Evolutionary conservation across 2,329 filamentous ascomycete genomes (phyloP).

Genomic region (Trichoderma simmonsii): DNA sequence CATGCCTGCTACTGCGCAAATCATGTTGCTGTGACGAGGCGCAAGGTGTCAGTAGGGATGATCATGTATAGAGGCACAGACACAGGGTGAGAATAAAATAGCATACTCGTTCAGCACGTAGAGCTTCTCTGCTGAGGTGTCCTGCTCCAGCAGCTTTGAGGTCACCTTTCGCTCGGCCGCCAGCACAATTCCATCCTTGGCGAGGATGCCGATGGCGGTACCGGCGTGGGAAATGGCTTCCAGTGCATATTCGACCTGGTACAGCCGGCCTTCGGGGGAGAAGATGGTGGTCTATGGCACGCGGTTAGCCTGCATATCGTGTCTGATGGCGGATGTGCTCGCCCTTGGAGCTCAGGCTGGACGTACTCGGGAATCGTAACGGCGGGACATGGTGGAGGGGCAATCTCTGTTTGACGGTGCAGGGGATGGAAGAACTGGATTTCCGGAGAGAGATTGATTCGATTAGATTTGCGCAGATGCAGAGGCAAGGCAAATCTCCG

Average conservation of each 20-base stretch:
- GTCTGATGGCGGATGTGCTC: not conserved
- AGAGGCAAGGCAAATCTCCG: not conserved
- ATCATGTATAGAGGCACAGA: too few species aligned
- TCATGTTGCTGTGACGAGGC: conserved; percentile 78
- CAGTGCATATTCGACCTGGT: conserved; percentile 98
- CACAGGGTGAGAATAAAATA: not conserved
- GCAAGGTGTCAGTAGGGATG: not conserved
- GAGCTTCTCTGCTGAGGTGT: conserved; percentile 99
- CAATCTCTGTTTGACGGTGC: not conserved
- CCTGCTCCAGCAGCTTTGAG: conserved; percentile 97
- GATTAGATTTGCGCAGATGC: not conserved
- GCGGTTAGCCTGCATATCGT: not conserved
- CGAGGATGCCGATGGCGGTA: conserved; percentile 92
- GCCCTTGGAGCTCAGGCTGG: not conserved
- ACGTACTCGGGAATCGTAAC: conserved; percentile 93
- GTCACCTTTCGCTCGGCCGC: conserved; percentile 98
- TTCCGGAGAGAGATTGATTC: not conserved
- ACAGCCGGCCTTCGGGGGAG: conserved; percentile 95
- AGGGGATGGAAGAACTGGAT: not conserved
- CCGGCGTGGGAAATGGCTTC: conserved; percentile 98
- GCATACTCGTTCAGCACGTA: conserved; percentile 97
- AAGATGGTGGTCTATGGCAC: conserved; percentile 88
- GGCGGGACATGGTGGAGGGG: conserved; percentile 73
- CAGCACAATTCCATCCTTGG: conserved; percentile 96
- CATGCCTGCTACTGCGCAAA: conserved; percentile 98